A percentile compares a stretch with the other conserved stretches of the same genome.
phyloP scores from a whole-genome alignment of 176 grass and related monocot species.

The Cymbopogon citratus region DNA sequence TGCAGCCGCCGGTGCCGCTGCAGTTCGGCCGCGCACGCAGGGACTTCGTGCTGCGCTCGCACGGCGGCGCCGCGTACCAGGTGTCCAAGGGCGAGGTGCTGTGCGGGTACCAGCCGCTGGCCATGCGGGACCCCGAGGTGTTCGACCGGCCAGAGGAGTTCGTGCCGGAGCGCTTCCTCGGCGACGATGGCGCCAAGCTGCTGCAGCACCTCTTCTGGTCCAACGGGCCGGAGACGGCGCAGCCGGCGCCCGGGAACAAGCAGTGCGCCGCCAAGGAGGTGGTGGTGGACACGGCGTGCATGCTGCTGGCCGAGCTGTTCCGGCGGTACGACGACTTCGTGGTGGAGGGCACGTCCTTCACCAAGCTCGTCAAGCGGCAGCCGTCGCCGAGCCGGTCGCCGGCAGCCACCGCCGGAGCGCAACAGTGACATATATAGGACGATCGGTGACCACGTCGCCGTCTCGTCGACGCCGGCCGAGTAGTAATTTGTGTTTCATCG shows the following conservation, averaged over 20 bases:
- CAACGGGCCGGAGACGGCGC: constrained; percentile 61
- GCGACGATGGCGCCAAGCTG: constrained; percentile 37
- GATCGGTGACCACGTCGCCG: background rate
- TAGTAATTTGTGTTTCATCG: no score
- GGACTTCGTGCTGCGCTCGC: constrained; percentile 63
- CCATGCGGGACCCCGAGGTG: constrained; percentile 65
- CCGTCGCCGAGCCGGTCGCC: background rate
- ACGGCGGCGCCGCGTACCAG: constrained; percentile 35
- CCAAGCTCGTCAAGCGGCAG: constrained; percentile 47
- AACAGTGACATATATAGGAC: background rate
- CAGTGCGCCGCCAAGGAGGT: constrained; percentile 92
- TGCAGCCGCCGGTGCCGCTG: constrained; percentile 68
- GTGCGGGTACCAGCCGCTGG: constrained; percentile 88
- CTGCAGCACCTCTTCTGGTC: constrained; percentile 82
- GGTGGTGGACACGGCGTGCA: constrained; percentile 72
- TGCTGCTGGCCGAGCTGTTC: constrained; percentile 75
- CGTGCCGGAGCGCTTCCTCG: constrained; percentile 56
- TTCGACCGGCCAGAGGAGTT: constrained; percentile 73
- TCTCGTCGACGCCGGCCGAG: background rate
- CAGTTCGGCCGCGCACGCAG: constrained; percentile 68
- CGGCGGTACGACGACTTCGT: constrained; percentile 70
- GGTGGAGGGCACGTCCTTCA: constrained; percentile 29
- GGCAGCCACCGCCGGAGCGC: background rate
- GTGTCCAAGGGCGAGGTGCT: constrained; percentile 65
- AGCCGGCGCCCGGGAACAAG: constrained; percentile 53